These are phyloP conservation scores for Zanthoxylum bungeanum DNA, from an alignment of 345 rosid genomes.

Conservation along the genomic window DNA sequence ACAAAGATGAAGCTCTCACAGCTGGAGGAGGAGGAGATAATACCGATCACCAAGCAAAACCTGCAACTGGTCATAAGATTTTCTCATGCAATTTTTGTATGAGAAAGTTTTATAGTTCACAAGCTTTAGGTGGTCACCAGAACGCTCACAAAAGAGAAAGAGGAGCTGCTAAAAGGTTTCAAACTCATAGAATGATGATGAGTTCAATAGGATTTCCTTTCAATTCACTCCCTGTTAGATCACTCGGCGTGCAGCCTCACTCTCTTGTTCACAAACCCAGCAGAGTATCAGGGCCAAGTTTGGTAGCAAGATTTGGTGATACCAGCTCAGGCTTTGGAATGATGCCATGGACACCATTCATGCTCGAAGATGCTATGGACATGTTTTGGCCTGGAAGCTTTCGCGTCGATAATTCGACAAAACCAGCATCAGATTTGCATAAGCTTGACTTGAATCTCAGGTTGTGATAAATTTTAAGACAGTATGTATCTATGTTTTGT, in stretches of 20 bases:
- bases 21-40: conserved; percentile 4
- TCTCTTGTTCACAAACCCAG: conserved; percentile 35
- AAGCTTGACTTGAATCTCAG: conserved; percentile 41
- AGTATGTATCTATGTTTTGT: not conserved
- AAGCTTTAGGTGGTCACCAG: conserved; percentile 52
- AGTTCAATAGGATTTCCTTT: conserved; percentile 18
- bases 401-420: conserved; percentile 20
- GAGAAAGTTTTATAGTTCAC: conserved; percentile 50
- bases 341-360: conserved; percentile 18
- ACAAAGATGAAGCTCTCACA: conserved; percentile 3
- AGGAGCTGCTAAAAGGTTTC: conserved; percentile 36
- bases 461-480: conserved; percentile 17
- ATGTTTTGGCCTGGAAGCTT: conserved; percentile 46
- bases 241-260: conserved; percentile 40
- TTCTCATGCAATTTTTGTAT: conserved; percentile 50
- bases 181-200: conserved; percentile 37
- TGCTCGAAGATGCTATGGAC: conserved; percentile 24
- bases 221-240: conserved; percentile 21
- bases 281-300: conserved; percentile 20
- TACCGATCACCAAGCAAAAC: conserved; percentile 12
- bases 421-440: conserved; percentile 21
- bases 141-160: conserved; percentile 52
- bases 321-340: conserved; percentile 18
- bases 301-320: conserved; percentile 22
- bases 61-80: conserved; percentile 18